Evolutionary conservation across 441 rosid species (phyloP).

Genomic region (Populus hybrid): DNA sequence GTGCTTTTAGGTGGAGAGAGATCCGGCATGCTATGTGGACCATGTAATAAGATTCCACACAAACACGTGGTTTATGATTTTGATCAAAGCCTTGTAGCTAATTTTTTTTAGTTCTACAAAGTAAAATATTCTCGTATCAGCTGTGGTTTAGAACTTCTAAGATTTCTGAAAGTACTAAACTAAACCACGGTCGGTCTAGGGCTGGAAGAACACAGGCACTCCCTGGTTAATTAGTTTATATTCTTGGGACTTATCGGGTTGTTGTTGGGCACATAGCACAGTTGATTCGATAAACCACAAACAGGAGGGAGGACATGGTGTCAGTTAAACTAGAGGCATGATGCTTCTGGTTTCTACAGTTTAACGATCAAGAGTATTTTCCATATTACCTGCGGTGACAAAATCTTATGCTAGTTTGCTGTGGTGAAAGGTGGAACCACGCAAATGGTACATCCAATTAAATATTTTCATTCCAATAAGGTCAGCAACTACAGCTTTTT

Average conservation of each 20-base stretch:
- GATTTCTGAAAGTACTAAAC: slow-evolving; percentile 9
- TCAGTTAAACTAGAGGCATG: not conserved
- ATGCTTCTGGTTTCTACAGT: not conserved
- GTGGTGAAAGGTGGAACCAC: not conserved
- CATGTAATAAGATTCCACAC: slow-evolving; percentile 8
- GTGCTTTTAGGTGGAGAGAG: slow-evolving; percentile 3
- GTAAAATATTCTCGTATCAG: no score
- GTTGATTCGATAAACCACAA: not conserved
- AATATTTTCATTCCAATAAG: no score
- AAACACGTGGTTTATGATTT: slow-evolving; percentile 15
- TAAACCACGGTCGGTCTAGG: not conserved
- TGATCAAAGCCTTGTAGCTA: not conserved
- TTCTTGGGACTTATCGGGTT: not conserved
- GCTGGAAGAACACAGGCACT: not conserved
- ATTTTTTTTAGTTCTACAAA: not conserved
- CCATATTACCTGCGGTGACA: not conserved
- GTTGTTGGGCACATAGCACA: not conserved
- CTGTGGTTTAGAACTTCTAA: not conserved
- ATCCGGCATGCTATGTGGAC: slow-evolving; percentile 8
- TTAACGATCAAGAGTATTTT: not conserved
- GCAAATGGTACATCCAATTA: no score
- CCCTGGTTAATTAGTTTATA: not conserved
- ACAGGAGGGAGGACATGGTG: not conserved
- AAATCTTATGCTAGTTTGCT: not conserved
- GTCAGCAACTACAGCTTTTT: no score